These are phyloP conservation scores for Helotiales sp. DNA, from an alignment of 2,329 filamentous ascomycete genomes.

Conservation along the genomic window DNA sequence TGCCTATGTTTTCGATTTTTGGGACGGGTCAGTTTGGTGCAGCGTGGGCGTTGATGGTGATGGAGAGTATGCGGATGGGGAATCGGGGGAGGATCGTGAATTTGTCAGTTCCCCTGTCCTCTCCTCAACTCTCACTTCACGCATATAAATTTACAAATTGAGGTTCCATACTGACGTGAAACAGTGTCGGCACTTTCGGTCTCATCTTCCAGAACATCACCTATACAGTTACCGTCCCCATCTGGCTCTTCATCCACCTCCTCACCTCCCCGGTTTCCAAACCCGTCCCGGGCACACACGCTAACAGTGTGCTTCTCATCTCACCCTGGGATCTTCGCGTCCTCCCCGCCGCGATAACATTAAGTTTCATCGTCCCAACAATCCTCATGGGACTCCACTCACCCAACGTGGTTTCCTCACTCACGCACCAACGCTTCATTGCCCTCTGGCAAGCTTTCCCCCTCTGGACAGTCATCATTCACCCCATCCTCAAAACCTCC, in stretches of 20 bases:
- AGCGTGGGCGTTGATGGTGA: slow-evolving; percentile 42
- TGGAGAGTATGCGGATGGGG: slow-evolving; percentile 52
- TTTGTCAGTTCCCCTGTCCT: slow-evolving; percentile 45
- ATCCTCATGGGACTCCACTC: slow-evolving; percentile 50
- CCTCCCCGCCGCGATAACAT: slow-evolving; percentile 48
- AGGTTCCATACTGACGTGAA: not conserved
- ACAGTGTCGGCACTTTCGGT: slow-evolving; percentile 47
- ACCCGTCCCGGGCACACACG: slow-evolving; percentile 42
- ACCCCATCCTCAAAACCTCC: slow-evolving; percentile 38
- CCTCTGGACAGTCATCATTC: slow-evolving; percentile 50
- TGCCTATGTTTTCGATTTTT: slow-evolving; percentile 34
- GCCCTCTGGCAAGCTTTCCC: slow-evolving; percentile 58
- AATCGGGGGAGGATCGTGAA: slow-evolving; percentile 49
- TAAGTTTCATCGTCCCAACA: slow-evolving; percentile 52
- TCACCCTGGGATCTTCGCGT: slow-evolving; percentile 38
- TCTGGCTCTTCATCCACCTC: slow-evolving; percentile 51
- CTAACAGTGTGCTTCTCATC: slow-evolving; percentile 39
- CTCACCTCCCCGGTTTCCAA: slow-evolving; percentile 47
- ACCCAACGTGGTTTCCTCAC: slow-evolving; percentile 45
- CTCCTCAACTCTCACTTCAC: not conserved
- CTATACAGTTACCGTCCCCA: slow-evolving; percentile 51
- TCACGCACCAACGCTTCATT: slow-evolving; percentile 53
- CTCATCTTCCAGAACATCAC: slow-evolving; percentile 49
- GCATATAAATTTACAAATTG: not conserved
- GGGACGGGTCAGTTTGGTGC: slow-evolving; percentile 40